Evolutionary conservation across 495 filamentous ascomycete genomes (phyloP).

Genomic region (Annulohypoxylon nitens): DNA sequence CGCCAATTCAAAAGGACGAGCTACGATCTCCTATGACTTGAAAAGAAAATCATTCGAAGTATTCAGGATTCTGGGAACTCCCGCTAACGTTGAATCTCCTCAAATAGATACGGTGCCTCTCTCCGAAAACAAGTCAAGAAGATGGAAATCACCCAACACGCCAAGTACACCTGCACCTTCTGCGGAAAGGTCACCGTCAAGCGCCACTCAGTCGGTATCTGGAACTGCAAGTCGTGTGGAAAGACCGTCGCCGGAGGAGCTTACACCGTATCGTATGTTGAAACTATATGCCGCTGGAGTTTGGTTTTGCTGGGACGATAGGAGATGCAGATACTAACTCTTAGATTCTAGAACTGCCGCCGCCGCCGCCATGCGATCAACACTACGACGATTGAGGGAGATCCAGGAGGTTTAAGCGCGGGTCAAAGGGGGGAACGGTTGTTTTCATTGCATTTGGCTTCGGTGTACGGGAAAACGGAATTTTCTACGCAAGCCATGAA

Average conservation of each 20-base stretch:
- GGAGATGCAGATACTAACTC: slow-evolving; percentile 40
- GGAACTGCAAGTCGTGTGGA: slow-evolving; percentile 92
- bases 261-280: slow-evolving; percentile 94
- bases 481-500: slow-evolving; percentile 49
- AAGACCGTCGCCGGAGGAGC: slow-evolving; percentile 97
- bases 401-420: slow-evolving; percentile 90
- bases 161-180: slow-evolving; percentile 88
- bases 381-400: slow-evolving; percentile 96
- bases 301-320: not conserved
- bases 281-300: not conserved
- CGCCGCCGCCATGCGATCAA: slow-evolving; percentile 95
- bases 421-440: slow-evolving; percentile 36
- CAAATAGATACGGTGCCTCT: slow-evolving; percentile 91
- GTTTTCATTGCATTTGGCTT: slow-evolving; percentile 48
- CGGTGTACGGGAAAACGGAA: slow-evolving; percentile 46
- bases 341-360: slow-evolving; percentile 81
- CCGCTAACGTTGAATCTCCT: slow-evolving; percentile 21
- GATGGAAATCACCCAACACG: slow-evolving; percentile 99
- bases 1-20: not conserved
- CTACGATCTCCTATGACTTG: not conserved
- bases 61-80: not conserved
- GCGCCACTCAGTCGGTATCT: slow-evolving; percentile 93
- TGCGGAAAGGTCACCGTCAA: slow-evolving; percentile 97
- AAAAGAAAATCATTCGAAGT: not conserved
- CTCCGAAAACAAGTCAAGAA: slow-evolving; percentile 99